Evolutionary conservation across 176 grass and related monocot species (phyloP), one percentile per base, ranked within the genome.

Genomic region (Oryza glumipatula): DNA sequence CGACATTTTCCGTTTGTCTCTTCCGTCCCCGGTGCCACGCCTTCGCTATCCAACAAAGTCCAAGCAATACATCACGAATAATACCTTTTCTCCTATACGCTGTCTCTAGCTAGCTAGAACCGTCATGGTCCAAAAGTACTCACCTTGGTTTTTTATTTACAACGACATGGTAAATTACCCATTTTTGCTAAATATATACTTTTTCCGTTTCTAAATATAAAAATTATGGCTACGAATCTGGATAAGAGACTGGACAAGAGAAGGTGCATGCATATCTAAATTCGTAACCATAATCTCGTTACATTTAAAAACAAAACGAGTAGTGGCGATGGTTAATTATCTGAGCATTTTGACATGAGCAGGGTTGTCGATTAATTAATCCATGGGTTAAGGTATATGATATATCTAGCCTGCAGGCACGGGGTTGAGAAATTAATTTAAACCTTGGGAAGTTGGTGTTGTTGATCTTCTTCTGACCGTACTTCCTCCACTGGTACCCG

Each of bases 401-500:
- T 11, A 15, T 19, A 11, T 39, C 0, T 10, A 56, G 4, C 16
- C 26, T 26, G 26, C 47, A 14, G 3, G 4, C 11, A 26, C 15
- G 1, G 19, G 16, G 56, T 68, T 68, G 63, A 26, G 41, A 39
- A 17, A 58, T 44, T 43, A 19, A 81, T 44, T 79, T 7, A n/a
- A 45, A 91, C 92, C 92, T 94, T 74, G 87, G 89, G 75, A 79
- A 91, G 9, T 16, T 69, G 41, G 75, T 65, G 2, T 76, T 80
- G 16, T 77, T 84, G 63, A 94, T 94, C 70, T 3, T 86, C 77
- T 94, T 94, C 72, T 94, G 89, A 11, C 92, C 92, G 73, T 94
- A 94, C 51, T 94, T 94, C 33, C 89, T 89, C 92, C 92, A 92
- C 16, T 76, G 75, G 89, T 88, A 81, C 22, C 87, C 89, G n/a